Percentiles rank a stretch among this genome's conserved stretches.
phyloP scores from a whole-genome alignment of 345 rosid genomes.

The Orychophragmus violaceus region DNA sequence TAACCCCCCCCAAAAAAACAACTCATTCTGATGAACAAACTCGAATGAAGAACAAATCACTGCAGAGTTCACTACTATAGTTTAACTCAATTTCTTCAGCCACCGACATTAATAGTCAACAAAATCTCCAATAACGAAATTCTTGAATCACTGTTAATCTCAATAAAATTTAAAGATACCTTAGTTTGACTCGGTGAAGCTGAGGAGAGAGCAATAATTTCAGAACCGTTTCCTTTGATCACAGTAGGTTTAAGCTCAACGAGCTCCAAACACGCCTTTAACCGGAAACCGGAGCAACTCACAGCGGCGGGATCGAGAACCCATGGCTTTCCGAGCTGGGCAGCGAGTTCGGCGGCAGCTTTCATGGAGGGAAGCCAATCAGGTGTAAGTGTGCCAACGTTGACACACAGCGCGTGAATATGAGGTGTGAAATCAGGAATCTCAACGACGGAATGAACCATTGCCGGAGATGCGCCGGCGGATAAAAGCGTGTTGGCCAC shows the following conservation, averaged over 20 bases:
- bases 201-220: constrained; percentile 59
- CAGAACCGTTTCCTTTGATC: constrained; percentile 84
- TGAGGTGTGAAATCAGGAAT: constrained; percentile 78
- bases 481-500: constrained; percentile 80
- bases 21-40: too few species aligned
- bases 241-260: constrained; percentile 56
- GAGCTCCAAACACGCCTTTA: constrained; percentile 70
- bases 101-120: neutral
- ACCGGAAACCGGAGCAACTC: constrained; percentile 66
- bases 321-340: constrained; percentile 60
- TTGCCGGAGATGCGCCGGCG: constrained; percentile 93
- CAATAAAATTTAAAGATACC: constrained; percentile 23
- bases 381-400: constrained; percentile 70
- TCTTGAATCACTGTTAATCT: neutral
- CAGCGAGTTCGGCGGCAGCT: constrained; percentile 50
- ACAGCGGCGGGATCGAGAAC: constrained; percentile 90
- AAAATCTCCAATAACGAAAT: neutral
- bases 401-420: constrained; percentile 56
- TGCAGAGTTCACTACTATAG: neutral
- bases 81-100: neutral
- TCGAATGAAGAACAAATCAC: too few species aligned
- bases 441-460: constrained; percentile 66
- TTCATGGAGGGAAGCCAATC: constrained; percentile 79
- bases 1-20: constrained; percentile 14
- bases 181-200: constrained; percentile 52